These are phyloP conservation scores for Xylaria sp. DNA, from an alignment of 2,329 filamentous ascomycete species.

Conservation along the genomic window DNA sequence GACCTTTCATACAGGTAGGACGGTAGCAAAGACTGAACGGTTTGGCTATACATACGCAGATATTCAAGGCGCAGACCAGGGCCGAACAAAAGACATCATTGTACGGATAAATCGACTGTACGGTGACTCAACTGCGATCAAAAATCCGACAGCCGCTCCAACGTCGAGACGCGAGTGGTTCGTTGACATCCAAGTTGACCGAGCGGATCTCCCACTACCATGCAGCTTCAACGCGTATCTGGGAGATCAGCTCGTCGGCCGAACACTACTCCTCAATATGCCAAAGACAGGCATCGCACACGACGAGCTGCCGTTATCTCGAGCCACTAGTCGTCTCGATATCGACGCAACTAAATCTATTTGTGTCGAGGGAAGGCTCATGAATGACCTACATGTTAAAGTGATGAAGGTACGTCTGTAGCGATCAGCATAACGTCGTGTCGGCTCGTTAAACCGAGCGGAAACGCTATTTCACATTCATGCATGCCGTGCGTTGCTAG, in stretches of 20 bases:
- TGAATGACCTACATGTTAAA: slow-evolving; percentile 34
- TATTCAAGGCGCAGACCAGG: slow-evolving; percentile 65
- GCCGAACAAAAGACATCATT: slow-evolving; percentile 70
- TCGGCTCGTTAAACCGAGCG: background rate
- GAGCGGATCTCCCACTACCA: slow-evolving; percentile 53
- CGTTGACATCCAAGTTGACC: slow-evolving; percentile 53
- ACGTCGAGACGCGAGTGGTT: slow-evolving; percentile 49
- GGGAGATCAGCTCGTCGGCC: slow-evolving; percentile 47
- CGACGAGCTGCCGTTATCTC: slow-evolving; percentile 50
- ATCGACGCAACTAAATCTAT: slow-evolving; percentile 8
- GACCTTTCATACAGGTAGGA: slow-evolving; percentile 57
- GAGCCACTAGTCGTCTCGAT: slow-evolving; percentile 27
- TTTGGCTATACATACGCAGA: slow-evolving; percentile 58
- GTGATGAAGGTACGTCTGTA: slow-evolving; percentile 41
- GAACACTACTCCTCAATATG: slow-evolving; percentile 53
- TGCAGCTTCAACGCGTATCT: slow-evolving; percentile 53
- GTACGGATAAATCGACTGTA: slow-evolving; percentile 69
- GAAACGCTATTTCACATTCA: slow-evolving; percentile 6
- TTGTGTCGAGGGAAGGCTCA: slow-evolving; percentile 30
- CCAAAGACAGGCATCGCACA: slow-evolving; percentile 50
- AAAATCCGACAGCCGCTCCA: background rate
- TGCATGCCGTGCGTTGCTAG: slow-evolving; percentile 16
- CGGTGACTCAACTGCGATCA: slow-evolving; percentile 33
- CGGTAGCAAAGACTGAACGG: slow-evolving; percentile 45
- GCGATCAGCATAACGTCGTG: background rate